These are phyloP conservation scores for Pleurotus tuber-regium DNA, from an alignment of 768 basidiomycete species.

Conservation along the genomic window DNA sequence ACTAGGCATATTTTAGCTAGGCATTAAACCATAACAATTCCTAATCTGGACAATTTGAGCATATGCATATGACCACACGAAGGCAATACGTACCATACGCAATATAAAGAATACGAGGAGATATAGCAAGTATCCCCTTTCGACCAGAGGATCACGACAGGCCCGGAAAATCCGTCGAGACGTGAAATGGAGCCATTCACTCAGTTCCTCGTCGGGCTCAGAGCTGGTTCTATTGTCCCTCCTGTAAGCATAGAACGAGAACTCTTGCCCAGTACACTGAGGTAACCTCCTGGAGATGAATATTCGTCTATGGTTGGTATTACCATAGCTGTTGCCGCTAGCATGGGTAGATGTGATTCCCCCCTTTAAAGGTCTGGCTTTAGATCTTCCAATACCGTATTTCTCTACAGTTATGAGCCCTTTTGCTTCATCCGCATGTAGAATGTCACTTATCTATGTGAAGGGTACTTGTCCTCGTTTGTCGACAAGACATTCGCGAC, in stretches of 20 bases:
- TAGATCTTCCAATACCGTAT: constrained; percentile 47
- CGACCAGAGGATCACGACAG: background rate
- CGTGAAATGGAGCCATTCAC: background rate
- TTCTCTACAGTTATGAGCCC: constrained; percentile 46
- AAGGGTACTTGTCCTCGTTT: constrained; percentile 27
- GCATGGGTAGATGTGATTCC: constrained; percentile 17
- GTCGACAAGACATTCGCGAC: constrained; percentile 7
- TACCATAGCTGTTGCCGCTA: background rate
- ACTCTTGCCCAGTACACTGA: background rate
- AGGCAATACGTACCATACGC: background rate
- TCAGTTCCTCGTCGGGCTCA: background rate
- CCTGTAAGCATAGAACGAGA: background rate
- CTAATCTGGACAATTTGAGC: background rate
- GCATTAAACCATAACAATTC: background rate
- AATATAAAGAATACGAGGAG: too few species aligned
- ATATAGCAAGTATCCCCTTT: background rate
- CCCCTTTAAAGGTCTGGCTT: constrained; percentile 58
- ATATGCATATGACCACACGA: background rate
- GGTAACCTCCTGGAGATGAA: background rate
- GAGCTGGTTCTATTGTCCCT: background rate
- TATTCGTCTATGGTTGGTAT: background rate
- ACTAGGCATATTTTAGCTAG: background rate
- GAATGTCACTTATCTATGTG: constrained; percentile 25
- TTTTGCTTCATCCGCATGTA: constrained; percentile 23
- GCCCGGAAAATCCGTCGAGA: background rate